Percentiles rank a stretch among this genome's conserved stretches.
phyloP scores from a whole-genome alignment of 345 rosid genomes.

The Moricandia arvensis region DNA sequence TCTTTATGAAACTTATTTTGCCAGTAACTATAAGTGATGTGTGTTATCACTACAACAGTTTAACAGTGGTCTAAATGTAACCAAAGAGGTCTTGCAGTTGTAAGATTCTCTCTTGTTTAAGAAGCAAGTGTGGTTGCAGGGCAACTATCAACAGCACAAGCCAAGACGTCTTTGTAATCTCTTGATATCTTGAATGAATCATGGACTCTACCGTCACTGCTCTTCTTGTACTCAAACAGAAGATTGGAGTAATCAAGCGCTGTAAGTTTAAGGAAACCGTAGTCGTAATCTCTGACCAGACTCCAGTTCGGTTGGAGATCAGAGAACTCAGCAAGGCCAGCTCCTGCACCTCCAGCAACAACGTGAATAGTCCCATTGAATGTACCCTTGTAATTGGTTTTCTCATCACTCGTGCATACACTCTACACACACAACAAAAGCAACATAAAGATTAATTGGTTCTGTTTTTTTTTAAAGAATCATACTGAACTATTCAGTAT shows the following conservation, averaged over 20 bases:
- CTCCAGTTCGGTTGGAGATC: constrained; percentile 55
- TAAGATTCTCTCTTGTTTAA: constrained; percentile 19
- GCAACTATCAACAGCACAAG: constrained; percentile 60
- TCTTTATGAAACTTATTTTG: neutral
- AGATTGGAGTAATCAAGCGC: constrained; percentile 58
- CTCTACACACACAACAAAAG: constrained; percentile 40
- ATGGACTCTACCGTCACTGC: constrained; percentile 61
- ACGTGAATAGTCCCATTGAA: constrained; percentile 68
- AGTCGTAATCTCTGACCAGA: constrained; percentile 49
- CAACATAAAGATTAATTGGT: neutral
- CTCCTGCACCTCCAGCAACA: constrained; percentile 79
- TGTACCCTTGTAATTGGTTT: constrained; percentile 45
- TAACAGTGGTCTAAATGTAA: neutral
- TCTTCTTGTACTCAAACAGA: constrained; percentile 67
- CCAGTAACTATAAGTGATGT: neutral
- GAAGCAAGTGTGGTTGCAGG: constrained; percentile 59
- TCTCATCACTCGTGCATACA: constrained; percentile 55
- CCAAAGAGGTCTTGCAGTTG: neutral
- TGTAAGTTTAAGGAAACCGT: constrained; percentile 55
- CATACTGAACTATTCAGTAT: neutral
- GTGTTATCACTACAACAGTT: neutral
- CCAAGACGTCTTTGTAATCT: constrained; percentile 58
- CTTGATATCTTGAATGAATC: constrained; percentile 59
- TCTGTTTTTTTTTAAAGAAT: neutral
- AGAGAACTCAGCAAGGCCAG: constrained; percentile 52